phyloP scores from a whole-genome alignment of 2,329 filamentous ascomycete species.

The Aspergillus cejpii region DNA sequence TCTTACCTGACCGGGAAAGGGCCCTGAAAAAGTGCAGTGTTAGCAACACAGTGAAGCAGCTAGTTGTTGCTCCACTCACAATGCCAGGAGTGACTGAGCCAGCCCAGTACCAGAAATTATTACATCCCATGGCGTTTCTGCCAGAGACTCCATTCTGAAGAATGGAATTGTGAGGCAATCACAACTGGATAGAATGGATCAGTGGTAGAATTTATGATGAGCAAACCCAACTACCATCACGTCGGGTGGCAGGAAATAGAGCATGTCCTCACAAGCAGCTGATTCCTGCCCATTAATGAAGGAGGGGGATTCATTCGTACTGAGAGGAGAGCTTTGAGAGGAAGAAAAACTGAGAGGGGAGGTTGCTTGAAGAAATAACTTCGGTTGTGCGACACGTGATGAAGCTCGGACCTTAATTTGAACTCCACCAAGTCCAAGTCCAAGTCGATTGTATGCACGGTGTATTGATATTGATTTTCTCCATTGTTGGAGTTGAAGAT shows the following conservation, averaged over 20 bases:
- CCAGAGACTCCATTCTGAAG: conserved; percentile 62
- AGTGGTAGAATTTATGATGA: conserved; percentile 11
- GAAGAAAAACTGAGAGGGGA: conserved; percentile 15
- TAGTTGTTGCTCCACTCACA: conserved; percentile 47
- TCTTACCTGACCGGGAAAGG: conserved; percentile 85
- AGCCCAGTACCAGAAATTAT: conserved; percentile 72
- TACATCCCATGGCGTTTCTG: conserved; percentile 70
- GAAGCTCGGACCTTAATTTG: conserved; percentile 1
- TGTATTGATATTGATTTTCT: too few species aligned
- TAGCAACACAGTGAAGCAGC: conserved; percentile 36
- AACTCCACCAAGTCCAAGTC: too few species aligned
- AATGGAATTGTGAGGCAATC: conserved; percentile 8
- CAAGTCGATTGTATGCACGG: too few species aligned
- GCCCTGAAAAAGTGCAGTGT: conserved; percentile 62
- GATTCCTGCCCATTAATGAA: conserved; percentile 17
- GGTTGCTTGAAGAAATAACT: conserved; percentile 16
- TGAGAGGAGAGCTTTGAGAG: conserved; percentile 6
- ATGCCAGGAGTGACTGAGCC: conserved; percentile 69
- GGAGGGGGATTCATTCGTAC: conserved; percentile 9
- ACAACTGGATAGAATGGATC: conserved; percentile 18
- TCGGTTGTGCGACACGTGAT: conserved; percentile 16
- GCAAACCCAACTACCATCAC: conserved; percentile 20
- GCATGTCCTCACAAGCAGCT: conserved; percentile 8
- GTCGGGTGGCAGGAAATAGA: conserved; percentile 14
- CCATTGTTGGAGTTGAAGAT: too few species aligned